These are phyloP conservation scores for Ilyonectria sp. DNA, from an alignment of 2,329 filamentous ascomycete species.

Conservation along the genomic window DNA sequence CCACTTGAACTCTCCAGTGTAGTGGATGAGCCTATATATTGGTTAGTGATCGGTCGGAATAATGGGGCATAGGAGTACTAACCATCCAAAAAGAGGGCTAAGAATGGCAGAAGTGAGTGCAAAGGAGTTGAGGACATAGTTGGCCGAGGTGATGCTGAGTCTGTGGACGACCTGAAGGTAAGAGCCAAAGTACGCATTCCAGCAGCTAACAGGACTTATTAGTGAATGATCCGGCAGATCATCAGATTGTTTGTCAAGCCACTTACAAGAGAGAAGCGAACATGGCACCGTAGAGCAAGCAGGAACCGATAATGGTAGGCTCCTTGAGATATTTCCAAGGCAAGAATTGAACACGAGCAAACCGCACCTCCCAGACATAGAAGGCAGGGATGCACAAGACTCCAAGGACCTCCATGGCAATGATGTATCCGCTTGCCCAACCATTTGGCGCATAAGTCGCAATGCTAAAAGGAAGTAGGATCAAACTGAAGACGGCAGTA, in stretches of 20 bases:
- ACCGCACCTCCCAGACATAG: constrained; percentile 70
- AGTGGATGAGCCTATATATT: constrained; percentile 58
- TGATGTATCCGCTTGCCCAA: constrained; percentile 65
- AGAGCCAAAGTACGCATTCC: constrained; percentile 65
- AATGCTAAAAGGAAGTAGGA: constrained; percentile 76
- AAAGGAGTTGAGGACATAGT: constrained; percentile 65
- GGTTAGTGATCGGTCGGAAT: neutral
- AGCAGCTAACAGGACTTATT: constrained; percentile 61
- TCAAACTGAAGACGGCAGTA: constrained; percentile 65
- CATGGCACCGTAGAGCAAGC: constrained; percentile 56
- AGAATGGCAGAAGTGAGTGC: constrained; percentile 64
- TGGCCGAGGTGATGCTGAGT: constrained; percentile 61
- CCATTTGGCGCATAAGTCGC: constrained; percentile 55
- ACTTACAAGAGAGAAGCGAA: constrained; percentile 55
- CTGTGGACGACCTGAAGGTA: constrained; percentile 68
- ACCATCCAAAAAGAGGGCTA: constrained; percentile 61
- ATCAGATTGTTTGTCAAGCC: neutral
- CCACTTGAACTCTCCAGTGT: constrained; percentile 66
- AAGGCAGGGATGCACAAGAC: constrained; percentile 64
- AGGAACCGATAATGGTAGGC: constrained; percentile 65
- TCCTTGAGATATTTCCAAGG: constrained; percentile 65
- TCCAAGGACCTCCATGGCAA: constrained; percentile 71
- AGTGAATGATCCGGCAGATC: constrained; percentile 65
- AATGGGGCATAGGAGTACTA: neutral
- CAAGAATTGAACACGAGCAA: constrained; percentile 61